These are phyloP conservation scores for Zygoascus biomembranicola DNA, from an alignment of 805 yeast species.

Conservation along the genomic window DNA sequence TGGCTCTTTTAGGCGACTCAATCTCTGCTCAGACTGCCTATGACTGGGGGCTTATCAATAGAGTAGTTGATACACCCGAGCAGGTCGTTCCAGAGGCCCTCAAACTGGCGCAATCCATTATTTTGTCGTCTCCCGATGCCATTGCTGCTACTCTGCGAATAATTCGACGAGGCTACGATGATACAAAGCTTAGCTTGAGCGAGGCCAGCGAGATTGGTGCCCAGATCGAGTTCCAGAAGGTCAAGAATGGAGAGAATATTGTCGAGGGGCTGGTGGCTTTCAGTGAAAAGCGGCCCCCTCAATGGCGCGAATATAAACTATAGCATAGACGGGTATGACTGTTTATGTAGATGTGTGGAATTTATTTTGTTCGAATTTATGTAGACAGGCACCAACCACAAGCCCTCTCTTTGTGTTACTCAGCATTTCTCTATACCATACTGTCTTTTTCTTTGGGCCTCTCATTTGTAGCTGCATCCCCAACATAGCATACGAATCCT, in stretches of 20 bases:
- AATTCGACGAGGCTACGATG: conserved; percentile 17
- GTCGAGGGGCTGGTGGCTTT: conserved; percentile 20
- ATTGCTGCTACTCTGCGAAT: conserved; percentile 15
- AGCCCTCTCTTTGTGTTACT: no score
- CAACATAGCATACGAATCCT: background rate
- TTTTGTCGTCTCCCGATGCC: conserved; percentile 22
- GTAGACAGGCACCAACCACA: no score
- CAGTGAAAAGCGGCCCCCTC: conserved; percentile 18
- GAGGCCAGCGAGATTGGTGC: conserved; percentile 16
- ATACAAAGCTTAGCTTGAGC: conserved; percentile 9
- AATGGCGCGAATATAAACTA: conserved; percentile 16
- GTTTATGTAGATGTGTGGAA: no score
- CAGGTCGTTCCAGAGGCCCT: conserved; percentile 19
- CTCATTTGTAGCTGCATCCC: background rate
- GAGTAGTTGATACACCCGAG: conserved; percentile 14
- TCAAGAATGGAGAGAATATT: conserved; percentile 10
- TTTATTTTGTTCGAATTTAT: no score
- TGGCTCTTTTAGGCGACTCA: conserved; percentile 22
- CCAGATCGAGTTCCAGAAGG: conserved; percentile 8
- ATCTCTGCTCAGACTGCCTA: conserved; percentile 20
- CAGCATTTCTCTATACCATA: background rate
- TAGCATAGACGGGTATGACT: background rate
- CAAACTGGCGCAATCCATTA: conserved; percentile 14
- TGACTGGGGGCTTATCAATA: conserved; percentile 21
- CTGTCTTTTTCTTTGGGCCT: background rate